Conservation (phyloP, 2,329 filamentous ascomycete species). For the Cephalotrichum gorgonifer region DNA sequence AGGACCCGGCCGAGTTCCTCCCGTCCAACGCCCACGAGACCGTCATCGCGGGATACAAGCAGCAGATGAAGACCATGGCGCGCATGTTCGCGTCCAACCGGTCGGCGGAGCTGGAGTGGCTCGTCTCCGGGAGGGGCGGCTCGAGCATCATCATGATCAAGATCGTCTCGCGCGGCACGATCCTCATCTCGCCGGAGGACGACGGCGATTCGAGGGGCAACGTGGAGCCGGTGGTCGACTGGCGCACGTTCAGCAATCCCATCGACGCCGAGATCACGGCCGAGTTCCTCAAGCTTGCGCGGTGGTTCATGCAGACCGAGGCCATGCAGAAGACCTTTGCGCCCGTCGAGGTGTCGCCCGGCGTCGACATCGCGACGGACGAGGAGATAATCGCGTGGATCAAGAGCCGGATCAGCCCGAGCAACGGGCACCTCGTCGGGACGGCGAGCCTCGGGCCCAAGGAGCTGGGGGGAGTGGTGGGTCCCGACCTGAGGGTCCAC, state of each 20-base stretch:
- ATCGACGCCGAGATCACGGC: slow-evolving; percentile 38
- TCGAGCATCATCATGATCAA: slow-evolving; percentile 13
- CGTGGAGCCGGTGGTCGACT: slow-evolving; percentile 40
- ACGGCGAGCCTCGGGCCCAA: slow-evolving; percentile 8
- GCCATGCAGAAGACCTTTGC: slow-evolving; percentile 20
- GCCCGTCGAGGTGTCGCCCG: slow-evolving; percentile 24
- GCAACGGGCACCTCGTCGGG: slow-evolving; percentile 9
- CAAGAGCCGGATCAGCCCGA: slow-evolving; percentile 6
- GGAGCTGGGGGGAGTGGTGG: slow-evolving; percentile 9
- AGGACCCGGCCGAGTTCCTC: slow-evolving; percentile 14
- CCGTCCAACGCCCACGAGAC: slow-evolving; percentile 7
- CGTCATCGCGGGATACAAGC: slow-evolving; percentile 11
- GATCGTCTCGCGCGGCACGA: slow-evolving; percentile 40
- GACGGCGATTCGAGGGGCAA: slow-evolving; percentile 18
- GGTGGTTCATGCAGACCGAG: slow-evolving; percentile 18
- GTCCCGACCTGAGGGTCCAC: slow-evolving; percentile 22
- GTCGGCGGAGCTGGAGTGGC: slow-evolving; percentile 15
- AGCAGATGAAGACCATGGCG: slow-evolving; percentile 11
- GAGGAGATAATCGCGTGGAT: slow-evolving; percentile 12
- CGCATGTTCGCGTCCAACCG: slow-evolving; percentile 9
- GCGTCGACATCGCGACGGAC: slow-evolving; percentile 19
- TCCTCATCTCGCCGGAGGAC: slow-evolving; percentile 36
- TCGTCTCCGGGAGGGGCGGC: slow-evolving; percentile 7
- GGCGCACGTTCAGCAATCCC: slow-evolving; percentile 30
- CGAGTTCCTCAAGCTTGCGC: slow-evolving; percentile 25